phyloP scores from a whole-genome alignment of 805 yeast species.

The Wickerhamomyces rabaulensis region DNA sequence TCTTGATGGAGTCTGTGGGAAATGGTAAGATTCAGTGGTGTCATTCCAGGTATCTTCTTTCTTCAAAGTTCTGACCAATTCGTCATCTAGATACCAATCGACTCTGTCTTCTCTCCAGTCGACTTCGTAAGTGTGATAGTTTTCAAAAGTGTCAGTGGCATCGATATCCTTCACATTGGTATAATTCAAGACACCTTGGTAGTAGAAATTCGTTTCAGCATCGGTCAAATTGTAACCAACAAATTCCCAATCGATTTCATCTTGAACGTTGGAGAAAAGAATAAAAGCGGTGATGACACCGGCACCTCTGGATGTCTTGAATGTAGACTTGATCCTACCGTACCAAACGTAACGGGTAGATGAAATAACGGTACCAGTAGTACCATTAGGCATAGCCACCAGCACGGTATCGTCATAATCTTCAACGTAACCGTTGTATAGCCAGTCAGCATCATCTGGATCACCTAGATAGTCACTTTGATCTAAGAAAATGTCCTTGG shows the following conservation, averaged over 20 bases:
- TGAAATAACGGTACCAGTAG: conserved; percentile 76
- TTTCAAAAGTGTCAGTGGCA: conserved; percentile 49
- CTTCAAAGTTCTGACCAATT: conserved; percentile 55
- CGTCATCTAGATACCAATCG: conserved; percentile 72
- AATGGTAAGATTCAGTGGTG: conserved; percentile 51
- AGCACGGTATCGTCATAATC: conserved; percentile 53
- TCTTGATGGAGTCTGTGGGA: conserved; percentile 72
- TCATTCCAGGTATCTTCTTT: conserved; percentile 57
- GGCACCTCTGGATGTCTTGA: conserved; percentile 66
- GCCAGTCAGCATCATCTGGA: conserved; percentile 61
- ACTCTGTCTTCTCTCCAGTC: conserved; percentile 78
- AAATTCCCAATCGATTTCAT: conserved; percentile 86
- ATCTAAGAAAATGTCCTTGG: conserved; percentile 23
- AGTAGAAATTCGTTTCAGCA: conserved; percentile 78
- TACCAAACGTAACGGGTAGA: conserved; percentile 82
- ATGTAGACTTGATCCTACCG: conserved; percentile 65
- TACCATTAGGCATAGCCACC: conserved; percentile 72
- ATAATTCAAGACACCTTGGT: conserved; percentile 67
- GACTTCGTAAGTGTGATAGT: conserved; percentile 69
- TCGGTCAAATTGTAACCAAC: conserved; percentile 67
- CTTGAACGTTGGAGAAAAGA: conserved; percentile 77
- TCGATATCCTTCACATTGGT: conserved; percentile 45
- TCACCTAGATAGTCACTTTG: conserved; percentile 52
- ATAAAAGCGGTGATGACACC: conserved; percentile 90
- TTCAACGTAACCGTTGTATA: conserved; percentile 50